Evolutionary conservation across 2,329 filamentous ascomycete genomes (phyloP), one percentile per base, ranked within the genome.

Genomic region (Talaromyces sp.): DNA sequence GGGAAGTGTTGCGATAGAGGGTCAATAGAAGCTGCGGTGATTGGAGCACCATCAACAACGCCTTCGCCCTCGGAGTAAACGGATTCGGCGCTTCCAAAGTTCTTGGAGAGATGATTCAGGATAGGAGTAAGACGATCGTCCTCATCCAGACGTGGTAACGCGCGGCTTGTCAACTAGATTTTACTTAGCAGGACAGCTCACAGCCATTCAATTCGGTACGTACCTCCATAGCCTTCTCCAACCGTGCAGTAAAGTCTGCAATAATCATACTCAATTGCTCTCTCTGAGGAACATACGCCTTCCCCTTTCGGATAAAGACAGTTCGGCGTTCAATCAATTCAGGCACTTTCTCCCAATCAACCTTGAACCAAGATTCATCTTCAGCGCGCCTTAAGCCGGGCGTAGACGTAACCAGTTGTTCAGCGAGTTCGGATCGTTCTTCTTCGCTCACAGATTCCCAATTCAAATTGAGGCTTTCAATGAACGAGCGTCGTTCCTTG

Each of bases 281-380:
- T 65, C 89, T 85, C 13, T 89, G 88, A 0, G 95, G 94, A 1
- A 99, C 94, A 73, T 93, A 99, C 1, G 95, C 95, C 77, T 92
- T 95, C 2, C 95, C 95, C 33, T 81, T 87, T 70, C 85, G 89
- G 69, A 98, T 69, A 63, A 95, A 88, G 1, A 96, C 91, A 61
- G 86, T 85, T 60, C 94, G 85, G 58, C 85, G 80, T 78, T 97
- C 93, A 0, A 99, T 89, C 43, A 99, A 80, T 67, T 98, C 94
- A 0, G 94, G 92, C 1, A 99, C 95, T 39, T 89, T 87, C 75
- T 93, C 90, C 93, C 94, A 99, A 73, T 97, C 92, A 1, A 98
- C 92, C 80, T 97, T 98, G 83, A 96, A 96, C 90, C 92, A 99
- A 31, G 83, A 88, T 72, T 95, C 92, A 49, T 97, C 92, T 17